Base-by-base conservation (phyloP, 768 basidiomycete species). In the Serendipita sp. region DNA sequence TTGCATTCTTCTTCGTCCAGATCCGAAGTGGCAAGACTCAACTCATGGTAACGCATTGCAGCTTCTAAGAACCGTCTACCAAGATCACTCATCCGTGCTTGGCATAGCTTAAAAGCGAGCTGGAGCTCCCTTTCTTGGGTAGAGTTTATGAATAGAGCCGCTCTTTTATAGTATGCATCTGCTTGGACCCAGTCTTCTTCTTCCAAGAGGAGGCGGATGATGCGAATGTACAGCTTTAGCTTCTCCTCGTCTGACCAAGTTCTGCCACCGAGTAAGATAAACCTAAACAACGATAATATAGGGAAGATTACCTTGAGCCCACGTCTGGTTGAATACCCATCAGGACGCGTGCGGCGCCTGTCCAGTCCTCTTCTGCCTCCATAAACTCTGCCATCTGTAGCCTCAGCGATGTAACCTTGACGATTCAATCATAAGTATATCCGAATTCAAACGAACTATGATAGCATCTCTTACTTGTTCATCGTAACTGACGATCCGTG, bases 81-180 rank as follows among this genome's bases (percentile, higher is more conserved):
- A 69, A 90, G 95, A 71, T 99, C 96, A 68, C 86, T 88, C 72
- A 99, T 89, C 54, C 94, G 83, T 23, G 96, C 96, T 77, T 98
- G 91, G 69, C 88, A 92, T 30, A 94, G 82, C 74, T 93, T 95
- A 78, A 89, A 94, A 70, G 85, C 80, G 28, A 95, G 80, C 44
- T 86, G 78, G 13, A 86, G 88, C 72, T 87, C 89, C 69, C 83
- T 85, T 75, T 97, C 85, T 15, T 78, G 79, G 44, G 88, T 83
- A 15, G 85, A 83, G 72, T 92, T 88, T 28, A 91, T 85, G 23
- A 97, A 81, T 23, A 93, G 82, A 1, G 92, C 90, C 18, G 96
- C 96, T 64, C 96, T 89, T 71, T 94, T 95, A 74, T 95, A 95
- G 75, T 93, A 98, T 1, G 92, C 90, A 73, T 98, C 95, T n/a